Conservation (phyloP, 2,329 filamentous ascomycete genomes). For the Alternaria novae-zelandiae region DNA sequence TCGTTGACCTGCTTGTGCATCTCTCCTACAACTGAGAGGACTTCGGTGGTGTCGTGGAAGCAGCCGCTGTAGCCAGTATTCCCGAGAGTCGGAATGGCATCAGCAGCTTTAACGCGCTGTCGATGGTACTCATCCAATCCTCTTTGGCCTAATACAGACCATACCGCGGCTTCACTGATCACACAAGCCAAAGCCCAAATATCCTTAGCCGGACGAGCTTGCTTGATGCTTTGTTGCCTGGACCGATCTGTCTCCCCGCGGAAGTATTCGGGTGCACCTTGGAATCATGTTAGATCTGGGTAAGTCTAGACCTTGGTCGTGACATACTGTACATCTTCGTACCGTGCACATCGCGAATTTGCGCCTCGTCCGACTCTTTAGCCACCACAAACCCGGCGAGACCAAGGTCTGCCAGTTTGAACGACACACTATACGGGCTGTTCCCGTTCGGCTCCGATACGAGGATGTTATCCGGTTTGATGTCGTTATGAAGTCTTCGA, state of each 20-base stretch:
- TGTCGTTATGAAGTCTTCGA: slow-evolving; percentile 51
- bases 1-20: slow-evolving; percentile 9
- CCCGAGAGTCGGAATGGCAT: not conserved
- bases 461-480: slow-evolving; percentile 55
- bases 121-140: slow-evolving; percentile 21
- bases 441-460: slow-evolving; percentile 5
- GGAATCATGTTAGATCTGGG: accelerated
- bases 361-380: accelerated
- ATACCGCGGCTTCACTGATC: slow-evolving; percentile 28
- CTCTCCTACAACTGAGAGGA: slow-evolving; percentile 5
- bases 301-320: accelerated
- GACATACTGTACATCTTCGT: slow-evolving; percentile 48
- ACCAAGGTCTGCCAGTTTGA: slow-evolving; percentile 51
- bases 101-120: slow-evolving; percentile 1
- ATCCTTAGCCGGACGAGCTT: slow-evolving; percentile 43
- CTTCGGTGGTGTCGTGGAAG: slow-evolving; percentile 24
- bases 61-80: slow-evolving; percentile 17
- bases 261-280: slow-evolving; percentile 29
- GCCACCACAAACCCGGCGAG: not conserved
- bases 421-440: slow-evolving; percentile 16
- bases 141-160: slow-evolving; percentile 20
- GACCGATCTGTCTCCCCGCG: slow-evolving; percentile 9
- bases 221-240: not conserved
- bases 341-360: slow-evolving; percentile 25
- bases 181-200: slow-evolving; percentile 48